Evolutionary conservation across 1,284 basidiomycete species (phyloP), one percentile per base, ranked within the genome.

Genomic region (Meira miltonrushii): DNA sequence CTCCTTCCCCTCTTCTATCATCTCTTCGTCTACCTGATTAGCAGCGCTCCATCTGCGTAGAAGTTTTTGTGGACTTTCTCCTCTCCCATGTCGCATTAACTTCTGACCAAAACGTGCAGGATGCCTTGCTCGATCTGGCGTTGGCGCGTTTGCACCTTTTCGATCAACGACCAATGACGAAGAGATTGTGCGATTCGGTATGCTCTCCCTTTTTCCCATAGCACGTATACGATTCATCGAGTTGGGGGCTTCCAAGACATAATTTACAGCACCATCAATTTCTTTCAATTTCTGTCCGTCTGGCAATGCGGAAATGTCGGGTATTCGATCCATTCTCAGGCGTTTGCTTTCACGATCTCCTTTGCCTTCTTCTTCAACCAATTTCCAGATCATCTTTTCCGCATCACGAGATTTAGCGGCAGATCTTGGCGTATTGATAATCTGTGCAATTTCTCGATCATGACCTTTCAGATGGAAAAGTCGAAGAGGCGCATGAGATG

Each of bases 21-120:
- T 60, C 49, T 72, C 70, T 25, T 67, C 61, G 21, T 70, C 67
- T 13, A 62, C 70, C 44, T 64, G 67, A 1, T 61, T 64, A 4
- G 66, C 64, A 21, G 70, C 70, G 43, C 64, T 69, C 59, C 66
- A 71, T 39, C 61, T 60, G 21, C 70, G 59, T 6, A 72, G 51
- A 39, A 71, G 54, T 55, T 71, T 72, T 46, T 66, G 57, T 10
- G 70, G 70, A 2, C 68, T 71, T 13, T 72, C 67, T 37, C 60
- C 7, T 50, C 23, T 44, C n/a, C 25, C 11, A 8, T 2, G 50
- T 6, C 4, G 39, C 4, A 7, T 5, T 2, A 39, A 6, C 2
- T 17, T 17, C n/a, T 39, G 17, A 17, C 50, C 38, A 44, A 44
- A 25, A 44, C 43, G 43, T 17, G 4, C 4, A 17, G 17, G 43